These are phyloP conservation scores for Mycena latifolia DNA, from an alignment of 768 basidiomycete species.

Conservation along the genomic window DNA sequence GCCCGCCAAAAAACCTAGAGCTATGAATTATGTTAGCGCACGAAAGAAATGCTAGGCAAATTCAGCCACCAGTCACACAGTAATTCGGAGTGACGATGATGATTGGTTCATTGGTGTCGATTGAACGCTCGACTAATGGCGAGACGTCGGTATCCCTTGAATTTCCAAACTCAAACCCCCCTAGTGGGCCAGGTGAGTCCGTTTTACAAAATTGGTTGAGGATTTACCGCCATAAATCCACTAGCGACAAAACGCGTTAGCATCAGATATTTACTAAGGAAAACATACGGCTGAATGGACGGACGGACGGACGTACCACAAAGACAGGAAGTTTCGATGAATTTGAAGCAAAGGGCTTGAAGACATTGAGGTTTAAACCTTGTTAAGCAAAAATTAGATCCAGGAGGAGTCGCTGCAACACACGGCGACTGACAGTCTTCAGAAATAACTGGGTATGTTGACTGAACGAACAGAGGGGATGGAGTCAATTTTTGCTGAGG, in stretches of 20 bases:
- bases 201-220: too few species aligned
- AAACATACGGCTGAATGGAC: not conserved
- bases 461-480: too few species aligned
- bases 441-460: not conserved
- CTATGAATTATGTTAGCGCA: not conserved
- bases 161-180: constrained; percentile 14
- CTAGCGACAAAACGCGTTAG: not conserved
- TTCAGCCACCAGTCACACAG: constrained; percentile 17
- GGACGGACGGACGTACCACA: not conserved
- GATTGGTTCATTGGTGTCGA: constrained; percentile 9
- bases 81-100: constrained; percentile 21
- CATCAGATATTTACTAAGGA: not conserved
- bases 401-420: too few species aligned
- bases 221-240: constrained; percentile 15
- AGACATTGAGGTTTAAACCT: constrained; percentile 21
- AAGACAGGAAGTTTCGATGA: constrained; percentile 12
- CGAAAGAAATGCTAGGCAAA: too few species aligned
- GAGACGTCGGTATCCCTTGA: constrained; percentile 3
- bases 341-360: not conserved
- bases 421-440: constrained; percentile 6
- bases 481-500: constrained; percentile 10
- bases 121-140: constrained; percentile 14
- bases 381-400: not conserved
- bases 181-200: not conserved
- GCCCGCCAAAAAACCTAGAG: constrained; percentile 20